Base-by-base conservation (phyloP, 768 basidiomycete species). In the Amylocystis lapponica region DNA sequence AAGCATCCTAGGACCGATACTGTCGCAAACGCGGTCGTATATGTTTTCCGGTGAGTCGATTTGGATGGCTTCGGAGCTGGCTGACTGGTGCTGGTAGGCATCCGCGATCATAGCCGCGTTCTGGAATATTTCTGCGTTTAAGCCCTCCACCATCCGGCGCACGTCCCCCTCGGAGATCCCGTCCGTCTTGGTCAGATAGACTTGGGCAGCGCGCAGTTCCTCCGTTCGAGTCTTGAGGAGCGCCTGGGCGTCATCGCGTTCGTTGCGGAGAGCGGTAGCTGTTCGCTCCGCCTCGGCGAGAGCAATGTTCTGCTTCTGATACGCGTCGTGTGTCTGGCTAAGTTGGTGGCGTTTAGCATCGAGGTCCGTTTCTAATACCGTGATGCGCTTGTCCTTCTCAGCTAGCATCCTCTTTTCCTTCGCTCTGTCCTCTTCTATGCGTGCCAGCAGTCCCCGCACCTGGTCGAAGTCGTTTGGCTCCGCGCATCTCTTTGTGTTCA, bases 91-190 rank as follows among this genome's bases (percentile, higher is more conserved):
- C 14, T 54, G 60, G 56, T 68, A 68, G 2, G 64, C 44, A 36
- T 75, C 75, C 1, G 76, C 68, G 46, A 78, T 66, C 45, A 63
- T 65, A 0, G 72, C 70, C 1, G 75, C 72, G n/a, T 67, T 69
- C 53, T 79, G 75, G 27, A 68, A 67, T 30, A 78, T 71, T 47
- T 71, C 68, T 2, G 70, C 58, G 36, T 79, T 72, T 21, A 79
- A 57, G 17, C 61, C 58, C 38, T 71, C 65, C 14, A 78, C 57
- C 49, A 72, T 65, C 3, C 48, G 56, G 32, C 69, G 60, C 16
- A 78, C 66, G 27, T 80, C 76, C 5, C 66, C 67, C 8, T 65
- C 67, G 2, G 76, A 68, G 38, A 69, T 59, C 2, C 57, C 31
- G 48, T 76, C 74, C 1, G 66, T 66, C 17, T 66, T 71, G 1